Conservation (phyloP, 805 yeast genomes). For the Isabelozyma gotoi region DNA sequence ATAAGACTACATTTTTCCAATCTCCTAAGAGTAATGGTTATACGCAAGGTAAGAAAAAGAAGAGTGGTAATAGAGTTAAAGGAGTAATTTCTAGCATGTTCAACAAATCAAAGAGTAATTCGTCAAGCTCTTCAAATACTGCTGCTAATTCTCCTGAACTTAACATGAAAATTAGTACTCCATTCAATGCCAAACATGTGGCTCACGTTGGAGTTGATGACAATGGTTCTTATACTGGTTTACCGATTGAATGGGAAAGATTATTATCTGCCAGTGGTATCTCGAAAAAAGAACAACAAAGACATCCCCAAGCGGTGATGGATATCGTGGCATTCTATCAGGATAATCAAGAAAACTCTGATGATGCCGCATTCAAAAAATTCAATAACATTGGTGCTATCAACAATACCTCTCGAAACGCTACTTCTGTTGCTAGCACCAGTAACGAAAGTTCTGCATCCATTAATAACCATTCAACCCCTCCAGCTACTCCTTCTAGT, state of each 20-base stretch:
- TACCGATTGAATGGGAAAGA: slow-evolving; percentile 91
- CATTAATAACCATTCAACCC: slow-evolving; percentile 20
- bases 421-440: background rate
- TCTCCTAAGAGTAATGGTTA: slow-evolving; percentile 15
- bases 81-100: slow-evolving; percentile 60
- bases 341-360: slow-evolving; percentile 47
- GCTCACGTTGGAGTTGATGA: slow-evolving; percentile 92
- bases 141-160: slow-evolving; percentile 12
- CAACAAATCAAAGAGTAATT: slow-evolving; percentile 23
- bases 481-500: slow-evolving; percentile 15
- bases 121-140: slow-evolving; percentile 11
- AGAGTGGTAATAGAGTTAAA: slow-evolving; percentile 52
- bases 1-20: slow-evolving; percentile 6
- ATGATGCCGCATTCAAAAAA: slow-evolving; percentile 43
- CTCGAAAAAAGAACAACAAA: slow-evolving; percentile 81
- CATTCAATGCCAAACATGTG: slow-evolving; percentile 85
- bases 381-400: slow-evolving; percentile 28
- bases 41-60: slow-evolving; percentile 19
- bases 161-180: slow-evolving; percentile 75
- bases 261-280: slow-evolving; percentile 83
- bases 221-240: slow-evolving; percentile 85
- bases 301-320: slow-evolving; percentile 91
- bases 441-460: slow-evolving; percentile 19
- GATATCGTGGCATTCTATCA: slow-evolving; percentile 87
- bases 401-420: too few relatives aligned